A percentile compares a stretch with the other conserved stretches of the same genome.
phyloP scores from a whole-genome alignment of 116 monocot genomes.

The Dioscorea cayenensis region DNA sequence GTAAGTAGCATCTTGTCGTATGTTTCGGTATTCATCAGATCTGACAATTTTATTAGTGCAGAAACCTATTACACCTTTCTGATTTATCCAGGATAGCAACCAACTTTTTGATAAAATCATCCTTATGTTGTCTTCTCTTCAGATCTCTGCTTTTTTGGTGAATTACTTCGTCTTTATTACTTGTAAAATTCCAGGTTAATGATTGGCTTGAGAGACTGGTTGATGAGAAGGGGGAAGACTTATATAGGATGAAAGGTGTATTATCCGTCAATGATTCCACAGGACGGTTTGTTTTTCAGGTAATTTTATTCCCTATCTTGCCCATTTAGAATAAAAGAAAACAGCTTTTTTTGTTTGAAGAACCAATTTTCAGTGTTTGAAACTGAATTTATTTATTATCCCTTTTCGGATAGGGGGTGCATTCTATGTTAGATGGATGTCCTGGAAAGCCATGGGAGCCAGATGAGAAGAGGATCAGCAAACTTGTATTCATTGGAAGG shows the following conservation, averaged over 20 bases:
- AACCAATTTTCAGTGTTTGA: not conserved
- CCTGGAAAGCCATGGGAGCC: slow-evolving; percentile 78
- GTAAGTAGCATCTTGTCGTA: too few species aligned
- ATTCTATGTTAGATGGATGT: slow-evolving; percentile 79
- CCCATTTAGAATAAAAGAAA: not conserved
- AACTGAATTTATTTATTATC: not conserved
- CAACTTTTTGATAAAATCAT: too few species aligned
- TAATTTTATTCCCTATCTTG: slow-evolving; percentile 5
- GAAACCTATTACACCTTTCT: too few species aligned
- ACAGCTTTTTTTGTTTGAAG: not conserved
- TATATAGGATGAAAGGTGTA: slow-evolving; percentile 90
- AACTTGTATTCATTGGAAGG: slow-evolving; percentile 92
- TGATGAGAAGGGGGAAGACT: slow-evolving; percentile 89
- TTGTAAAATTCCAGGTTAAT: slow-evolving; percentile 40
- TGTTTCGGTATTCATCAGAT: too few species aligned
- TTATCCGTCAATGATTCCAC: slow-evolving; percentile 79
- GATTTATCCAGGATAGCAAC: too few species aligned
- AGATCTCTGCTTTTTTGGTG: too few species aligned
- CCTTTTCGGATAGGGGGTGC: slow-evolving; percentile 55
- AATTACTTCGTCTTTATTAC: not conserved
- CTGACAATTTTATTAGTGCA: too few species aligned
- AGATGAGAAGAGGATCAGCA: slow-evolving; percentile 67
- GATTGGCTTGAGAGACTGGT: slow-evolving; percentile 94
- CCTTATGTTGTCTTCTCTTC: too few species aligned
- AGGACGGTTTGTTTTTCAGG: slow-evolving; percentile 88